phyloP scores from a whole-genome alignment of 768 basidiomycete genomes.

The Russula earlei region DNA sequence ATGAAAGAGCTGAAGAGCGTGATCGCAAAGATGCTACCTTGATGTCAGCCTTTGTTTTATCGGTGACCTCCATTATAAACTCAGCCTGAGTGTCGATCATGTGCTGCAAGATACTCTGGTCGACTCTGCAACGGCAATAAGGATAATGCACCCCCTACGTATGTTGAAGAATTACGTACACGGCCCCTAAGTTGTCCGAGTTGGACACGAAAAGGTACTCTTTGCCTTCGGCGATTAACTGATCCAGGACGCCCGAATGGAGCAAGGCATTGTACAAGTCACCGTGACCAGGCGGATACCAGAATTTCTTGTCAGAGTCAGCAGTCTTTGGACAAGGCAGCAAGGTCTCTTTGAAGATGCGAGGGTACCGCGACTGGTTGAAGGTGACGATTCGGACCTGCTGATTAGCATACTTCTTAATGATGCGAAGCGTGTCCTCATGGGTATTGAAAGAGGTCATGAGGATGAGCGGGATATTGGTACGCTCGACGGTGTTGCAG shows the following conservation, averaged over 20 bases:
- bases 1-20: neutral
- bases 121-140: conserved; percentile 36
- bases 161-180: conserved; percentile 27
- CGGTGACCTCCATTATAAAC: conserved; percentile 70
- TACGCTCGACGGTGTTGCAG: conserved; percentile 49
- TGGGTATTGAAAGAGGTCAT: conserved; percentile 82
- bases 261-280: conserved; percentile 62
- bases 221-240: conserved; percentile 60
- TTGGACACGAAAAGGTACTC: conserved; percentile 75
- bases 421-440: conserved; percentile 67
- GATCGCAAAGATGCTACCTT: conserved; percentile 29
- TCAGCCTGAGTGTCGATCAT: conserved; percentile 58
- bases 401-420: conserved; percentile 74
- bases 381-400: conserved; percentile 64
- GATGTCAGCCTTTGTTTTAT: conserved; percentile 77
- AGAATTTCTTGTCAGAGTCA: conserved; percentile 54
- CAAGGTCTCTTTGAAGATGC: conserved; percentile 59
- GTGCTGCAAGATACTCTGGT: conserved; percentile 55
- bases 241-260: conserved; percentile 67
- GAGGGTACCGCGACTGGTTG: conserved; percentile 68
- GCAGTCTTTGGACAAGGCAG: conserved; percentile 51
- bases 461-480: conserved; percentile 69
- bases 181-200: conserved; percentile 67
- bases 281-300: conserved; percentile 75
- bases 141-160: neutral